phyloP scores from a whole-genome alignment of 495 filamentous ascomycete species.

The Aspergillus heteromorphus region DNA sequence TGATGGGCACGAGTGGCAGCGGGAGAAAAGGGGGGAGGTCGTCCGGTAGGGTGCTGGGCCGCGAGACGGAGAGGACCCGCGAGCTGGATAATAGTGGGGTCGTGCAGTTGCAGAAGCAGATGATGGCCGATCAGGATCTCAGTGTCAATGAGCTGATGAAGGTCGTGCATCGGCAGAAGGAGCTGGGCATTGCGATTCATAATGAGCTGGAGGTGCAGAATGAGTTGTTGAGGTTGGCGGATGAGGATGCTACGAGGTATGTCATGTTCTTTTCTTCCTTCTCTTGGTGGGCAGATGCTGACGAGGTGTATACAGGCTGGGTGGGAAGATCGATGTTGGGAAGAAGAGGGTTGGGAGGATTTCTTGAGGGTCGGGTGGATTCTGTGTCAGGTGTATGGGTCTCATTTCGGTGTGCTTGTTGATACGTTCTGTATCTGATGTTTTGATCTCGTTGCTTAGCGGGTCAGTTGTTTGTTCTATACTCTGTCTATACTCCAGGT shows the following conservation, averaged over 20 bases:
- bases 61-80: slow-evolving; percentile 81
- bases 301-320: slow-evolving; percentile 40
- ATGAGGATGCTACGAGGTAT: slow-evolving; percentile 66
- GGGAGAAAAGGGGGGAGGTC: slow-evolving; percentile 28
- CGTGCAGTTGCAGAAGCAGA: slow-evolving; percentile 73
- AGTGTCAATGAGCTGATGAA: slow-evolving; percentile 69
- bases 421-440: not conserved
- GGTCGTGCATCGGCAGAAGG: slow-evolving; percentile 73
- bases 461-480: not conserved
- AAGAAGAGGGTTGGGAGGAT: slow-evolving; percentile 80
- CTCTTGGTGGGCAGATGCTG: not conserved
- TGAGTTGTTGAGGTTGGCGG: slow-evolving; percentile 67
- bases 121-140: slow-evolving; percentile 82
- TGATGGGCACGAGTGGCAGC: slow-evolving; percentile 28
- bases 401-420: not conserved
- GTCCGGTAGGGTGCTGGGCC: slow-evolving; percentile 70
- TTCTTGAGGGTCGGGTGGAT: slow-evolving; percentile 28
- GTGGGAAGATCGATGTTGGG: slow-evolving; percentile 73
- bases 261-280: slow-evolving; percentile 13
- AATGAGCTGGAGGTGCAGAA: slow-evolving; percentile 82
- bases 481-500: not conserved
- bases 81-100: slow-evolving; percentile 90
- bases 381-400: not conserved
- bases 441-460: slow-evolving; percentile 1
- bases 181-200: slow-evolving; percentile 80